phyloP scores from a whole-genome alignment of 83 land plant genomes.

The Isoetes engelmannii region DNA sequence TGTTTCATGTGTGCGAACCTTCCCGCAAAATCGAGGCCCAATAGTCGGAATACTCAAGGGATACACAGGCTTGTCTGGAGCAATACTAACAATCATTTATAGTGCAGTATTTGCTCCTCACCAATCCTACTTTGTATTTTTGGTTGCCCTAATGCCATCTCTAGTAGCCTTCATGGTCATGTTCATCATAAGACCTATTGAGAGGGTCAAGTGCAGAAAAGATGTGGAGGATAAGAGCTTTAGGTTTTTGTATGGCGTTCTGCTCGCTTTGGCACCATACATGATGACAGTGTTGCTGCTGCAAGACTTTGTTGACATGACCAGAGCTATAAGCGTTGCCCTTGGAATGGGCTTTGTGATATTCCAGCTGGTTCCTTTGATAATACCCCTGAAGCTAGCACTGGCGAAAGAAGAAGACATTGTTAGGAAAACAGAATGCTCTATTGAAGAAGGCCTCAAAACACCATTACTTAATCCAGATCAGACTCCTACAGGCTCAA shows the following conservation, averaged over 20 bases:
- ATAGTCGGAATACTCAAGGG: constrained; percentile 92
- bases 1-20: constrained; percentile 81
- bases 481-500: neutral
- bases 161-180: constrained; percentile 62
- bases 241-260: constrained; percentile 60
- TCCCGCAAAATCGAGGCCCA: constrained; percentile 81
- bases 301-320: constrained; percentile 58
- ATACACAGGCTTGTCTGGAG: constrained; percentile 83
- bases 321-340: constrained; percentile 25
- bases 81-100: constrained; percentile 74
- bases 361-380: constrained; percentile 52
- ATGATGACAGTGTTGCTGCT: constrained; percentile 79
- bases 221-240: constrained; percentile 42
- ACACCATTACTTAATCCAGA: neutral
- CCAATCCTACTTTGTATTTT: constrained; percentile 74
- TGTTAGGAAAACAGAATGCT: constrained; percentile 2
- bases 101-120: constrained; percentile 65
- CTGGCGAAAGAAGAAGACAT: constrained; percentile 16
- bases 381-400: constrained; percentile 46
- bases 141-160: constrained; percentile 83
- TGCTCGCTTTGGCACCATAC: constrained; percentile 76
- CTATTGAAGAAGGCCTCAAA: neutral
- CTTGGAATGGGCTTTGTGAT: constrained; percentile 41
- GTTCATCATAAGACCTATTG: constrained; percentile 74
- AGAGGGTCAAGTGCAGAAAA: constrained; percentile 41